phyloP scores from a whole-genome alignment of 345 rosid genomes.

The Hevea brasiliensis region DNA sequence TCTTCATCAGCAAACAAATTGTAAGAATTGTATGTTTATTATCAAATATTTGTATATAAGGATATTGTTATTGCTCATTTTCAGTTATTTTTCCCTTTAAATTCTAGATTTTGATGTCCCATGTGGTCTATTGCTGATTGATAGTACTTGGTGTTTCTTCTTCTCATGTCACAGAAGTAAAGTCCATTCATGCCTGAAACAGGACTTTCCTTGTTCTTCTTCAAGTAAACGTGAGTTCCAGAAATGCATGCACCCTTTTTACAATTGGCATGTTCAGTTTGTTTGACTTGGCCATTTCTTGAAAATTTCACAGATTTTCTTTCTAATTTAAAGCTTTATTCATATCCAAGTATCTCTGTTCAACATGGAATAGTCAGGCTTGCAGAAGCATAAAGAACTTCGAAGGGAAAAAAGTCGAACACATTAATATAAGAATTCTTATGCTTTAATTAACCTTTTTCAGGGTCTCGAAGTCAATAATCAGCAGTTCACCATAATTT shows the following conservation, averaged over 20 bases:
- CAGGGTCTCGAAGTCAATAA: too few relatives aligned
- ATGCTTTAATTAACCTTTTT: neutral
- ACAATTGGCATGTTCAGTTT: neutral
- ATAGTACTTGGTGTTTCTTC: slow-evolving; percentile 7
- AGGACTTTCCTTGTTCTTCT: slow-evolving; percentile 59
- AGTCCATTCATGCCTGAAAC: slow-evolving; percentile 55
- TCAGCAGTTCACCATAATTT: too few relatives aligned
- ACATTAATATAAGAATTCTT: neutral
- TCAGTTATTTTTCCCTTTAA: neutral
- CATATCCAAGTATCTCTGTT: neutral
- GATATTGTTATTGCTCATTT: neutral
- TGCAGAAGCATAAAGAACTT: neutral
- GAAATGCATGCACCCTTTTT: neutral
- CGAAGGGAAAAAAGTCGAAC: neutral
- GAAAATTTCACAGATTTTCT: neutral
- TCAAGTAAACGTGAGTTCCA: slow-evolving; percentile 47
- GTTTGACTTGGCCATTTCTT: neutral
- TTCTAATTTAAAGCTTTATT: neutral
- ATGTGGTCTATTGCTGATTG: neutral
- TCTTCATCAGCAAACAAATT: slow-evolving; percentile 32
- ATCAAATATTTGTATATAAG: neutral
- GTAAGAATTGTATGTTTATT: slow-evolving; percentile 45
- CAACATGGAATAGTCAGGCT: neutral
- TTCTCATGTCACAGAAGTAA: slow-evolving; percentile 48
- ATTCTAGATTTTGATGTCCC: neutral